A percentile compares a stretch with the other conserved stretches of the same genome.
These are phyloP conservation scores for Trapa bicornis DNA, from an alignment of 345 rosid genomes.

Conservation along the genomic window DNA sequence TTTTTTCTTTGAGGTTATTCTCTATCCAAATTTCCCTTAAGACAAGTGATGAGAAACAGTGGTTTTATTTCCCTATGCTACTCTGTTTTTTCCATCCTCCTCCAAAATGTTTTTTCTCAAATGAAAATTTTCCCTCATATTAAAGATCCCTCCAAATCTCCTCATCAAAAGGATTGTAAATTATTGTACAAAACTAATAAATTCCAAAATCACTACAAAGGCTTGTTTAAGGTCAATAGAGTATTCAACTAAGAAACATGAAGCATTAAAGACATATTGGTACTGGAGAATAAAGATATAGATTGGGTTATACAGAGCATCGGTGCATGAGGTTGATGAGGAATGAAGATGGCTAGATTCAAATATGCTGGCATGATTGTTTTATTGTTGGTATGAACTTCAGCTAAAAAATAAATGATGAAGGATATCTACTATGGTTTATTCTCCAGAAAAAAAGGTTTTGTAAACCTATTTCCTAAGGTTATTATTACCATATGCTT, in stretches of 20 bases:
- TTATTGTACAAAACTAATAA: not conserved
- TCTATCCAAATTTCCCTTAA: not conserved
- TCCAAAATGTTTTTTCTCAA: not conserved
- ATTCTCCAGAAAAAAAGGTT: not conserved
- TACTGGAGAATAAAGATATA: not conserved
- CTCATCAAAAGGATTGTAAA: not conserved
- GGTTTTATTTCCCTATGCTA: not conserved
- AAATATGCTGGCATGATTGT: not conserved
- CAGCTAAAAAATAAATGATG: not conserved
- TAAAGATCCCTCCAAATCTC: not conserved
- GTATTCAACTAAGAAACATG: not conserved
- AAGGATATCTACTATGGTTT: not conserved
- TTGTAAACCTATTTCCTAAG: not conserved
- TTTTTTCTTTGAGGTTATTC: not conserved
- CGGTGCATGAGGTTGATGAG: not conserved
- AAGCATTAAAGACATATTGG: not conserved
- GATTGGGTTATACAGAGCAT: not conserved
- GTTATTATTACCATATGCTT: not conserved
- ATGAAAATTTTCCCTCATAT: not conserved
- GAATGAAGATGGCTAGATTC: not conserved
- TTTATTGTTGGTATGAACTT: not conserved
- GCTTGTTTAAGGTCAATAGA: not conserved
- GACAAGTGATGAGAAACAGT: not conserved
- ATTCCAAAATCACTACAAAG: not conserved
- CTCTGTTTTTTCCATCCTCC: not conserved